Evolutionary conservation across 805 yeast genomes (phyloP).

Genomic region (Debaryomyces hansenii): DNA sequence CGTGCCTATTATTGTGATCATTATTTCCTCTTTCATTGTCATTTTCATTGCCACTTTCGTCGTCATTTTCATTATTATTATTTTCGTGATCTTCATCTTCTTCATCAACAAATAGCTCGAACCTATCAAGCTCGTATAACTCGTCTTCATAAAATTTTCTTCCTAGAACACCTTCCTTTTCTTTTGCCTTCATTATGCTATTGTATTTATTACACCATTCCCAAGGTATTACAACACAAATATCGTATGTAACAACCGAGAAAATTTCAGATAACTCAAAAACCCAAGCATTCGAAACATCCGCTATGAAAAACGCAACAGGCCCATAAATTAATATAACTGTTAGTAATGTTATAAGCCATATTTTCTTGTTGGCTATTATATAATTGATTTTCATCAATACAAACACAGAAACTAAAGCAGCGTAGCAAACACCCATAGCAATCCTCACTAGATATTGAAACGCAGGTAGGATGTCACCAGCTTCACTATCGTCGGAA

Average conservation of each 20-base stretch:
- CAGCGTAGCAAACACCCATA: conserved; percentile 65
- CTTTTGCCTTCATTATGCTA: conserved; percentile 55
- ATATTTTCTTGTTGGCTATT: conserved; percentile 45
- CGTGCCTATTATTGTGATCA: neutral
- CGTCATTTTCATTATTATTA: conserved; percentile 7
- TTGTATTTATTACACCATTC: conserved; percentile 77
- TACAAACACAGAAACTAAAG: conserved; percentile 56
- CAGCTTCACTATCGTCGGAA: conserved; percentile 39
- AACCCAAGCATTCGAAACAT: conserved; percentile 75
- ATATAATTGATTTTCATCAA: conserved; percentile 53
- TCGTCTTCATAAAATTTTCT: conserved; percentile 75
- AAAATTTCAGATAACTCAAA: conserved; percentile 71
- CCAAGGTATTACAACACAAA: conserved; percentile 77
- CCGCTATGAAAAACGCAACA: conserved; percentile 72
- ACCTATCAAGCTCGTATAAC: conserved; percentile 38
- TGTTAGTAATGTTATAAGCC: conserved; percentile 58
- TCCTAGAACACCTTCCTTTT: conserved; percentile 73
- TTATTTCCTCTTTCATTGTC: conserved; percentile 5
- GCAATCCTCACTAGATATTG: conserved; percentile 73
- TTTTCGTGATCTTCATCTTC: conserved; percentile 15
- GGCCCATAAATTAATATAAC: conserved; percentile 57
- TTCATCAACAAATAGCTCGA: conserved; percentile 40
- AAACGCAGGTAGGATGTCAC: conserved; percentile 69
- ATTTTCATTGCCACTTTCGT: conserved; percentile 20
- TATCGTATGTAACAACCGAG: conserved; percentile 67